Evolutionary conservation across 2,329 filamentous ascomycete genomes (phyloP).

Genomic region (Ceratocystis variospora): DNA sequence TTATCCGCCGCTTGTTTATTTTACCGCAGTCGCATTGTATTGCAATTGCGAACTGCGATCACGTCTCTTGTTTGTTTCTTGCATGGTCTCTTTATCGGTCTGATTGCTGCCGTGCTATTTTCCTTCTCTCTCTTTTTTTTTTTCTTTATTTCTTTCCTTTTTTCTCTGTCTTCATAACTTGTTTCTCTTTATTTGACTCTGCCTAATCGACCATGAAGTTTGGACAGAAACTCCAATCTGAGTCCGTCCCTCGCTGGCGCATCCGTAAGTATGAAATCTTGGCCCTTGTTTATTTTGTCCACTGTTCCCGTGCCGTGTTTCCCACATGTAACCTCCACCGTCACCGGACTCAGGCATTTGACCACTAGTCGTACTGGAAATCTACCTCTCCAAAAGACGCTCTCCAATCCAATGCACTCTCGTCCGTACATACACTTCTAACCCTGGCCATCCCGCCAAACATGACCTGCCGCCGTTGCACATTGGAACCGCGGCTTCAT

Average conservation of each 20-base stretch:
- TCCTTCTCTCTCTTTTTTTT: not conserved
- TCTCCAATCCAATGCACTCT: not conserved
- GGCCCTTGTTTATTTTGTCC: not conserved
- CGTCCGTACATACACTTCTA: not conserved
- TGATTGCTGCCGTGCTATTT: not conserved
- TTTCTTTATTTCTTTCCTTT: too few species aligned
- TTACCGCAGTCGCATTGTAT: not conserved
- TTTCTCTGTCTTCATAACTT: not conserved
- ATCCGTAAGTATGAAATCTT: conserved; percentile 16
- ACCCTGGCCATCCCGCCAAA: not conserved
- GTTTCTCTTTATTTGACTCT: not conserved
- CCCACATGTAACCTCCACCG: not conserved
- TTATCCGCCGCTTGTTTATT: not conserved
- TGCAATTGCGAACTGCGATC: not conserved
- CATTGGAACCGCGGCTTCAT: not conserved
- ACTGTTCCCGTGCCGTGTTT: not conserved
- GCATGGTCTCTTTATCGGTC: not conserved
- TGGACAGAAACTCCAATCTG: conserved; percentile 23
- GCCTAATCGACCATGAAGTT: conserved; percentile 27
- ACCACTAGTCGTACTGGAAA: not conserved
- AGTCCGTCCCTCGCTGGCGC: conserved; percentile 19
- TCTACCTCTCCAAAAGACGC: not conserved
- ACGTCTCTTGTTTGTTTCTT: not conserved
- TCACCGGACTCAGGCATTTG: not conserved
- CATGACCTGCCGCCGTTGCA: not conserved